Evolutionary conservation across 202 grass and related monocot species (phyloP), one percentile per base, ranked within the genome.

Genomic region (Zizania palustris): DNA sequence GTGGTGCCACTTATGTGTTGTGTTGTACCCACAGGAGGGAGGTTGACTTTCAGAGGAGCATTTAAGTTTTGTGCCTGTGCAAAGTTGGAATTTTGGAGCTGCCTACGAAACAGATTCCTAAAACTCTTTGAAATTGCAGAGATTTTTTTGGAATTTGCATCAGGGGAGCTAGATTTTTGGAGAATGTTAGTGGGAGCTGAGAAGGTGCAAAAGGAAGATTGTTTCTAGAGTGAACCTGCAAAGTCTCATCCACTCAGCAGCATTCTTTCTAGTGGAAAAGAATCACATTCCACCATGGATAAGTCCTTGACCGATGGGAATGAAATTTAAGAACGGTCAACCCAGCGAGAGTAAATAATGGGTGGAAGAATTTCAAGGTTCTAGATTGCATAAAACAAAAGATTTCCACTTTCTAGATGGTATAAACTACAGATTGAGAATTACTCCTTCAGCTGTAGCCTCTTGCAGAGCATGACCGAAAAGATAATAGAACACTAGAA

Each of bases 251-350:
- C 41, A 56, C 74, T 35, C 57, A 21, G 46, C 75, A 34, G 7
- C 39, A 50, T 42, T 41, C 28, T 28, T 28, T 28, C 35, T 45
- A 74, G 80, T 80, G 71, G 76, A n/a, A 34, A 71, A 18, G 76
- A 40, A 76, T 72, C 76, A 28, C 77, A 81, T 85, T 88, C 86
- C 86, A 81, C 59, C 72, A 81, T 59, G 21, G 72, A 60, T 51
- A 45, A 13, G 46, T 50, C 14, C 43, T 74, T 78, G 68, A 37
- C 42, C 2, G 49, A 7, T 49, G 51, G 5, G 4, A 60, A 67
- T 36, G 66, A 78, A 50, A 78, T 44, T 45, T 49, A 55, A 18
- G 57, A 60, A 7, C 44, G 38, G 70, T 84, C 71, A 75, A 53
- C 60, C 58, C 19, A 33, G 57, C 22, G 65, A 50, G 56, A 12